These are phyloP conservation scores for Arthrinium puccinioides DNA, from an alignment of 2,329 filamentous ascomycete species.

Conservation along the genomic window DNA sequence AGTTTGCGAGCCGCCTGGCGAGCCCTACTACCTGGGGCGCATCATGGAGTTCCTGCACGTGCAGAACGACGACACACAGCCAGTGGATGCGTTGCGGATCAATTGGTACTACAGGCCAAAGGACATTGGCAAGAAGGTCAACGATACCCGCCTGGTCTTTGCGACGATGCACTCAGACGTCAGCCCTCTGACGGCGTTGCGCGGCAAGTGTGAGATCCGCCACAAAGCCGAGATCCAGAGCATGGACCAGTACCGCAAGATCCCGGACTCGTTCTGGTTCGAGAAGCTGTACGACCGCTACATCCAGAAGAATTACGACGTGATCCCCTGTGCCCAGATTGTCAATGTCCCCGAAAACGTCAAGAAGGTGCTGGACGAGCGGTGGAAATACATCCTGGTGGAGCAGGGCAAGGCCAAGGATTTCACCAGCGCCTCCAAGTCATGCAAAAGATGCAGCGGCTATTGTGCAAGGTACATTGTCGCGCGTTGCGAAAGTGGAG, in stretches of 20 bases:
- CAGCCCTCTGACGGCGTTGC: constrained; percentile 83
- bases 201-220: constrained; percentile 85
- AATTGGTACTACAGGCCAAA: constrained; percentile 99
- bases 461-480: constrained; percentile 81
- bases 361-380: constrained; percentile 90
- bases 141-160: constrained; percentile 85
- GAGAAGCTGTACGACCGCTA: constrained; percentile 97
- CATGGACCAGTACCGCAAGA: constrained; percentile 77
- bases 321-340: constrained; percentile 84
- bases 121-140: constrained; percentile 87
- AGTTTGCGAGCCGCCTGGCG: constrained; percentile 92
- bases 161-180: constrained; percentile 98
- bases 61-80: constrained; percentile 64
- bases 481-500: not conserved
- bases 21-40: constrained; percentile 94
- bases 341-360: constrained; percentile 95
- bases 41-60: constrained; percentile 96
- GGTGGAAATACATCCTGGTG: constrained; percentile 93
- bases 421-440: constrained; percentile 90
- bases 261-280: constrained; percentile 88
- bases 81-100: constrained; percentile 81
- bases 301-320: constrained; percentile 95
- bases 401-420: constrained; percentile 93
- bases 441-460: constrained; percentile 83
- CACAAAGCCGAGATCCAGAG: constrained; percentile 82